A percentile compares a stretch with the other conserved stretches of the same genome.
Evolutionary conservation across 495 filamentous ascomycete species (phyloP).

Genomic region (Daldinia decipiens): DNA sequence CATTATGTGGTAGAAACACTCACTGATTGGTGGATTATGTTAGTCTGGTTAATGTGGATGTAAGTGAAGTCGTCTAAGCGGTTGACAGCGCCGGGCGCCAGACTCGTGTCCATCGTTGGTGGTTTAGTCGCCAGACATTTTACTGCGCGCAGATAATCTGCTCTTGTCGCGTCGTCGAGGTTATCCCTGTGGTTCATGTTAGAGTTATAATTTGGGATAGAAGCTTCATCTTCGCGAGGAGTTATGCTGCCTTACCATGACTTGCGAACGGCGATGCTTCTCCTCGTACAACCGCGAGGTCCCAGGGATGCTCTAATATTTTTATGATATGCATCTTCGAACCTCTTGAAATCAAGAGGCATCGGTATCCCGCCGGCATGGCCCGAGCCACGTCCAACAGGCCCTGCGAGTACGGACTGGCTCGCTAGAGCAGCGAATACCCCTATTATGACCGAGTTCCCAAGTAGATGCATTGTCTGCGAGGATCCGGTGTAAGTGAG

Average conservation of each 20-base stretch:
- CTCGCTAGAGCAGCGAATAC: conserved; percentile 15
- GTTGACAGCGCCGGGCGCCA: conserved; percentile 52
- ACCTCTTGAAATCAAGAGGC: conserved; percentile 28
- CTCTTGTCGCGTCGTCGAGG: conserved; percentile 60
- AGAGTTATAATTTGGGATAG: not conserved
- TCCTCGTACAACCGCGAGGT: conserved; percentile 51
- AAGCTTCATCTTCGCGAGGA: not conserved
- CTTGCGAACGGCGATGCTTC: conserved; percentile 57
- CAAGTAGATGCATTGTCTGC: conserved; percentile 22
- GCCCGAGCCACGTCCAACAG: conserved; percentile 1
- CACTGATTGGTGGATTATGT: conserved; percentile 67
- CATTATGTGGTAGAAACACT: not conserved
- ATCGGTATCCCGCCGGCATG: conserved; percentile 27
- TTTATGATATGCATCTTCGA: conserved; percentile 31
- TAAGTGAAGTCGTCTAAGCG: conserved; percentile 74
- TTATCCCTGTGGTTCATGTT: conserved; percentile 56
- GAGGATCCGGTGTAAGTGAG: not conserved
- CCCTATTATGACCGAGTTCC: conserved; percentile 7
- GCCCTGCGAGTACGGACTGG: conserved; percentile 23
- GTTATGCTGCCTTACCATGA: conserved; percentile 55
- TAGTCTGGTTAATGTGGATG: conserved; percentile 71
- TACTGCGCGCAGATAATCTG: conserved; percentile 70
- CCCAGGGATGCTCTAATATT: conserved; percentile 31
- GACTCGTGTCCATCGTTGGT: conserved; percentile 54
- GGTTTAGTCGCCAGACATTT: conserved; percentile 70